A percentile compares a stretch with the other conserved stretches of the same genome.
phyloP scores from a whole-genome alignment of 495 filamentous ascomycete species.

The Thermothielavioides terrestris region DNA sequence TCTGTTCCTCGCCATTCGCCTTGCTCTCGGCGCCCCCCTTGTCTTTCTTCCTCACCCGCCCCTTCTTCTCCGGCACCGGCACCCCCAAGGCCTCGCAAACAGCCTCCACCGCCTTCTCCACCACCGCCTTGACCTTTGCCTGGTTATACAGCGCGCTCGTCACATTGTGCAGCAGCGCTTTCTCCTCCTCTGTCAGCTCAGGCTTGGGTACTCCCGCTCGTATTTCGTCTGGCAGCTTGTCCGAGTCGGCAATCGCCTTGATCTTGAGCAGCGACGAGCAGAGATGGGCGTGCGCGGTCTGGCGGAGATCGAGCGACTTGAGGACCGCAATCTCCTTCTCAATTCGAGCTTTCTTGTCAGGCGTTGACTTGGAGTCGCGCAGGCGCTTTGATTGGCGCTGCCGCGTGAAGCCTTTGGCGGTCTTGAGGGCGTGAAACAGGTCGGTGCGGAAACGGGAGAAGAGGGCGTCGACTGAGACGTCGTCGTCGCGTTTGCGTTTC shows the following conservation, averaged over 20 bases:
- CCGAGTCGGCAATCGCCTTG: conserved; percentile 54
- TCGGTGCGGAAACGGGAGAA: conserved; percentile 50
- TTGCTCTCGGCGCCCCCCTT: conserved; percentile 13
- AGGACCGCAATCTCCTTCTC: conserved; percentile 64
- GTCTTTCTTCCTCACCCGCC: conserved; percentile 15
- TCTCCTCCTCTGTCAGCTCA: conserved; percentile 40
- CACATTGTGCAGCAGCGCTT: conserved; percentile 56
- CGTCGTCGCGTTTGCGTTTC: conserved; percentile 39
- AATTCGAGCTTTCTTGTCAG: conserved; percentile 47
- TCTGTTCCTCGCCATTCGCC: conserved; percentile 12
- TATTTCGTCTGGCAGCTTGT: conserved; percentile 40
- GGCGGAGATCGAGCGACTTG: conserved; percentile 61
- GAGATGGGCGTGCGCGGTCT: conserved; percentile 59
- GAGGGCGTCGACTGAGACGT: conserved; percentile 39
- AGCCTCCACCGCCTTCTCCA: conserved; percentile 52
- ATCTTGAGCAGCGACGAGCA: conserved; percentile 65
- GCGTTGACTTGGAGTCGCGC: conserved; percentile 53
- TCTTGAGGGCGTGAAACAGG: conserved; percentile 62
- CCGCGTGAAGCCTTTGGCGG: conserved; percentile 77
- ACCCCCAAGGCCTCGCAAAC: conserved; percentile 56
- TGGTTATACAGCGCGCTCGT: conserved; percentile 72
- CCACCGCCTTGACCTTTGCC: conserved; percentile 59
- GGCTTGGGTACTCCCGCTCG: conserved; percentile 40
- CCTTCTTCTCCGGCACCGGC: conserved; percentile 38
- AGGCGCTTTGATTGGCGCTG: conserved; percentile 75